A percentile compares a stretch with the other conserved stretches of the same genome.
These are phyloP conservation scores for Arthrobotrys sphaeroides DNA, from an alignment of 2,329 filamentous ascomycete species.

Conservation along the genomic window DNA sequence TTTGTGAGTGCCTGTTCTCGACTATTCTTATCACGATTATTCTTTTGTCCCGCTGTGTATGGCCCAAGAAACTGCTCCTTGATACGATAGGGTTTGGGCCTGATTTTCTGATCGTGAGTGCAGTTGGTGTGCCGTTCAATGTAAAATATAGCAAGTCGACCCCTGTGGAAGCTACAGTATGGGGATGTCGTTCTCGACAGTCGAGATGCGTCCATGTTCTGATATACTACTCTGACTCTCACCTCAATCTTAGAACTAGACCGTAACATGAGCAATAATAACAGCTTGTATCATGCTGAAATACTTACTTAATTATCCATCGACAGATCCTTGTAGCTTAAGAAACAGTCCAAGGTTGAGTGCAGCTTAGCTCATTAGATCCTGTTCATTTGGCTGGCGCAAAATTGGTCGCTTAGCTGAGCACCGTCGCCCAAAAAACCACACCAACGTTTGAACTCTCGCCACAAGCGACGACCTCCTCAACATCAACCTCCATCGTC, in stretches of 20 bases:
- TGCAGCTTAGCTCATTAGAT: neutral
- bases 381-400: slow-evolving; percentile 11
- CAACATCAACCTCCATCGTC: slow-evolving; percentile 30
- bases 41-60: neutral
- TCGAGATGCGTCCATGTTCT: too few relatives aligned
- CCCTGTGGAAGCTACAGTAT: too few relatives aligned
- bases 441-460: slow-evolving; percentile 32
- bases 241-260: too few relatives aligned
- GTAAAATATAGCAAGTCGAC: slow-evolving; percentile 14
- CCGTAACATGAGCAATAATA: too few relatives aligned
- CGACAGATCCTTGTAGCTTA: neutral
- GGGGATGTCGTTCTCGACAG: too few relatives aligned
- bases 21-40: neutral
- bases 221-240: too few relatives aligned
- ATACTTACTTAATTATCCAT: too few relatives aligned
- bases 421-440: slow-evolving; percentile 19
- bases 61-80: neutral
- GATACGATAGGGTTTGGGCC: neutral
- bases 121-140: slow-evolving; percentile 1
- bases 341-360: neutral
- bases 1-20: neutral
- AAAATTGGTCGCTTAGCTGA: slow-evolving; percentile 46
- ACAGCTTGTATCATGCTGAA: too few relatives aligned
- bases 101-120: neutral
- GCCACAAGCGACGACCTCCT: slow-evolving; percentile 39